These are phyloP conservation scores for Nepenthes alata DNA, from an alignment of 179 eudicot genomes.

Conservation along the genomic window DNA sequence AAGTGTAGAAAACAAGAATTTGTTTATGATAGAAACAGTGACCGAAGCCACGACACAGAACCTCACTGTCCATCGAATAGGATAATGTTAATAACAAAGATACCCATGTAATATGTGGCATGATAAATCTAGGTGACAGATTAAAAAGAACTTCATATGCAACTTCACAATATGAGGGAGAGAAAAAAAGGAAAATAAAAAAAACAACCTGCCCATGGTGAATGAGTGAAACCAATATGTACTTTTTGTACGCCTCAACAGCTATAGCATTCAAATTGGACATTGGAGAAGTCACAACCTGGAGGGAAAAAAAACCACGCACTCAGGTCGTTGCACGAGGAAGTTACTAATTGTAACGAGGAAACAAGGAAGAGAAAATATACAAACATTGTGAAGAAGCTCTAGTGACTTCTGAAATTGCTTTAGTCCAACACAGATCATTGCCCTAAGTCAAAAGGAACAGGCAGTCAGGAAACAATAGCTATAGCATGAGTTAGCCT, in stretches of 20 bases:
- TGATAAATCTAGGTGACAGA: not conserved
- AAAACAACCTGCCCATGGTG: conserved; percentile 74
- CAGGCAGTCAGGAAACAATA: conserved; percentile 7
- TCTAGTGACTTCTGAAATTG: conserved; percentile 65
- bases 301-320: conserved; percentile 1
- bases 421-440: conserved; percentile 81
- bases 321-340: conserved; percentile 3
- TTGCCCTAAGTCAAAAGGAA: conserved; percentile 38
- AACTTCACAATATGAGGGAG: not conserved
- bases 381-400: conserved; percentile 67
- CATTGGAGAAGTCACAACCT: conserved; percentile 98
- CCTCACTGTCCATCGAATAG: not conserved
- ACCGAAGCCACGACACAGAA: not conserved
- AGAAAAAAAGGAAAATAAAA: not conserved
- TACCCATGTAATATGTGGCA: not conserved
- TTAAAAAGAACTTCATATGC: not conserved
- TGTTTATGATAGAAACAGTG: not conserved
- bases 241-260: conserved; percentile 91
- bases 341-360: not conserved
- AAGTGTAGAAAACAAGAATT: not conserved
- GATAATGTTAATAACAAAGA: not conserved
- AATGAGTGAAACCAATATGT: conserved; percentile 79
- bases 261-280: conserved; percentile 65
- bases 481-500: not conserved
- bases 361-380: conserved; percentile 3